A percentile compares a stretch with the other conserved stretches of the same genome.
Evolutionary conservation across 345 rosid genomes (phyloP).

Genomic region (Hypericum androsaemum): DNA sequence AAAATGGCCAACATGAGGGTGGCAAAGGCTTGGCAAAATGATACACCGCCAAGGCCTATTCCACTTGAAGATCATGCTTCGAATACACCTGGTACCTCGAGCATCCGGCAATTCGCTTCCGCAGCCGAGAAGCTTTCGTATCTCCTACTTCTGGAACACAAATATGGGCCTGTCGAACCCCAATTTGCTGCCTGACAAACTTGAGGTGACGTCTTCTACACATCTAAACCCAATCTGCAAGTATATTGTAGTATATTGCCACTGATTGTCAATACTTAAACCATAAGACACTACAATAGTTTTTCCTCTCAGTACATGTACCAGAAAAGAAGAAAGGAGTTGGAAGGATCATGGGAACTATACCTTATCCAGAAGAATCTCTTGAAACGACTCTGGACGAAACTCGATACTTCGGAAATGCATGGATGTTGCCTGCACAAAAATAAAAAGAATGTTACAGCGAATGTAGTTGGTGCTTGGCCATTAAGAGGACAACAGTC

Average conservation of each 20-base stretch:
- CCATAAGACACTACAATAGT: background rate
- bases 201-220: conserved; percentile 63
- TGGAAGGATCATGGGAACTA: conserved; percentile 4
- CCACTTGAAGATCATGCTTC: too few relatives aligned
- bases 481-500: too few relatives aligned
- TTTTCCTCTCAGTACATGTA: background rate
- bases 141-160: conserved; percentile 53
- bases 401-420: conserved; percentile 40
- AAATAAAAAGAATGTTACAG: background rate
- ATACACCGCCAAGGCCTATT: too few relatives aligned
- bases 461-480: too few relatives aligned
- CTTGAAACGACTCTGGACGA: conserved; percentile 55
- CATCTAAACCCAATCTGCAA: conserved; percentile 81
- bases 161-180: conserved; percentile 81
- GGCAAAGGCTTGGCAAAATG: too few relatives aligned
- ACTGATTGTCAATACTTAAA: conserved; percentile 1
- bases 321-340: background rate
- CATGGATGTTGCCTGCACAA: conserved; percentile 53
- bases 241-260: background rate
- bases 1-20: too few relatives aligned
- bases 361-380: conserved; percentile 92
- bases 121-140: too few relatives aligned
- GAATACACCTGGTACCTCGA: too few relatives aligned
- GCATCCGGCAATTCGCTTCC: too few relatives aligned
- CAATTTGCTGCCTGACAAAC: conserved; percentile 48